Percentiles rank a stretch among this genome's conserved stretches.
phyloP scores from a whole-genome alignment of 768 basidiomycete species.

The Serendipita sp. region DNA sequence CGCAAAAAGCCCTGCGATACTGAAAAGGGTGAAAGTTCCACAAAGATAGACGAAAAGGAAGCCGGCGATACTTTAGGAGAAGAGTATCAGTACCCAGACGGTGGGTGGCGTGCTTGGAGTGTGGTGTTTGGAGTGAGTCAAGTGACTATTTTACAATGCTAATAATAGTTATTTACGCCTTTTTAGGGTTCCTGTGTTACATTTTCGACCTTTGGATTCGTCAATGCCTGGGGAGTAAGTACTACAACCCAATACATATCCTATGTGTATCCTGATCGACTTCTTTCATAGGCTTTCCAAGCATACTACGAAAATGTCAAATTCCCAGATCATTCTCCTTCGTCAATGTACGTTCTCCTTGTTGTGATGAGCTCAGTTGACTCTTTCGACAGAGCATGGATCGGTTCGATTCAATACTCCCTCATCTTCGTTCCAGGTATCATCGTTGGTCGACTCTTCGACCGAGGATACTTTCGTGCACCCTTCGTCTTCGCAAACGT shows the following conservation, averaged over 20 bases:
- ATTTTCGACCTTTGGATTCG: conserved; percentile 3
- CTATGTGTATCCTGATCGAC: no score
- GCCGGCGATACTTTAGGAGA: no score
- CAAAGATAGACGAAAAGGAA: no score
- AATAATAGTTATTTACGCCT: background rate
- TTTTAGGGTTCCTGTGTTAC: background rate
- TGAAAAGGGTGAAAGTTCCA: no score
- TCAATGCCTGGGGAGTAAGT: conserved; percentile 10
- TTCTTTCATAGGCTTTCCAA: conserved; percentile 30
- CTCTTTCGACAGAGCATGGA: conserved; percentile 43
- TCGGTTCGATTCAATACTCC: conserved; percentile 35
- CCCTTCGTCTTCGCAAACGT: conserved; percentile 10
- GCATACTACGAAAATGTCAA: conserved; percentile 46
- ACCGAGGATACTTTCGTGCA: conserved; percentile 46
- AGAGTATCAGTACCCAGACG: conserved; percentile 3
- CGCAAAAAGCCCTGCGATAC: no score
- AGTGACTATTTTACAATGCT: background rate
- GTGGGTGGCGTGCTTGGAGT: conserved; percentile 6
- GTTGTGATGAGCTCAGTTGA: background rate
- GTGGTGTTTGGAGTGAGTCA: conserved; percentile 3
- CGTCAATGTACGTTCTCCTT: conserved; percentile 34
- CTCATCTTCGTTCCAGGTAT: conserved; percentile 26
- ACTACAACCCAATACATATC: no score
- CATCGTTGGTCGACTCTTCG: conserved; percentile 51
- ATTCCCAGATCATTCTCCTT: conserved; percentile 34